Evolutionary conservation across 257 asterid species (phyloP), one percentile per base, ranked within the genome.

Genomic region (Nicotiana tomentosiformis): DNA sequence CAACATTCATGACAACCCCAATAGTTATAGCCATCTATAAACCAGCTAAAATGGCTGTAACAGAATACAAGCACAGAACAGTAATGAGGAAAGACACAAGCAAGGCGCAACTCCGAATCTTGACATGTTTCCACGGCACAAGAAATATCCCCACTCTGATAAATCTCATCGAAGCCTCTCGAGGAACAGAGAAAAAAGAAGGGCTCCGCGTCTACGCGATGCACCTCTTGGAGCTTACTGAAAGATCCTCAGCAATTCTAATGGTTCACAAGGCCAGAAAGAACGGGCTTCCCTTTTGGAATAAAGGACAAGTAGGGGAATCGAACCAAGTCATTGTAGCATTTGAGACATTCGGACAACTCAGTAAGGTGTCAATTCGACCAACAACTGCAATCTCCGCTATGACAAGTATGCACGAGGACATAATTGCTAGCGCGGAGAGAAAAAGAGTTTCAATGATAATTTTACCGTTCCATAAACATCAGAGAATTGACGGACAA

Each of bases 161-260:
- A 56, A 89, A 89, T 68, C 93, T 90, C 87, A 87, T 90, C 84
- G 93, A 90, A 82, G 89, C 88, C 58, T 86, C 93, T 7, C 90
- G 93, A 0, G 93, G 93, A 5, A 87, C 83, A 1, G 89, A 60
- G 43, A 89, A 86, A 15, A 66, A 77, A 39, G 88, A 67, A 20
- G 88, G 90, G 1, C 90, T 90, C 17, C 89, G 84, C 10, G 93
- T 90, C 65, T 90, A 90, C 3, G 92, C 91, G 4, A 89, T 89
- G 92, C 94, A 90, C 77, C 86, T 89, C 20, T 88, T 88, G 92
- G 94, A 88, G 64, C 86, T 86, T 56, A 79, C 91, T 1, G 92
- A 90, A 72, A 89, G 92, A 68, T 78, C 94, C 7, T 89, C 91
- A 9, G 89, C 92, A 3, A 88, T 90, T 18, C 76, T 77, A 3